These are phyloP conservation scores for Dothideomycetidae sp. DNA, from an alignment of 2,329 filamentous ascomycete genomes.

Conservation along the genomic window DNA sequence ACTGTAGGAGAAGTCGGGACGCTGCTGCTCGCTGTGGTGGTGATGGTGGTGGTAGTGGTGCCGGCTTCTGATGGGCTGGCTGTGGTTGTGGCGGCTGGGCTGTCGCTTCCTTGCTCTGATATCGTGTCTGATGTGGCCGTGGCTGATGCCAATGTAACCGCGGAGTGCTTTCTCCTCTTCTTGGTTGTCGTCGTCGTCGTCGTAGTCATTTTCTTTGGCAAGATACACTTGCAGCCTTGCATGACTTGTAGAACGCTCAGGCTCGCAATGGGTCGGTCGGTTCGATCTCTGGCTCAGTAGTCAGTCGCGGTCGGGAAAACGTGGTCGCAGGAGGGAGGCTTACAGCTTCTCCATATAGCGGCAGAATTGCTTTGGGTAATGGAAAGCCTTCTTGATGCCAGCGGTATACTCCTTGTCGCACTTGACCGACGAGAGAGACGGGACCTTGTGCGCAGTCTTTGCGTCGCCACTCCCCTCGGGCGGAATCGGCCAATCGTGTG, in stretches of 20 bases:
- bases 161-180: not conserved
- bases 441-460: not conserved
- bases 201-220: not conserved
- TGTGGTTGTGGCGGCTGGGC: conserved; percentile 1
- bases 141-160: not conserved
- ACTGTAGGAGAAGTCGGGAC: too few relatives aligned
- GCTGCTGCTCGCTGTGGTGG: too few relatives aligned
- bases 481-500: not conserved
- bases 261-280: too few relatives aligned
- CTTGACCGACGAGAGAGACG: not conserved
- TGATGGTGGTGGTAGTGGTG: conserved; percentile 1
- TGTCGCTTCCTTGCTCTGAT: conserved; percentile 1
- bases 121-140: not conserved
- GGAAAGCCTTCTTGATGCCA: not conserved
- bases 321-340: not conserved
- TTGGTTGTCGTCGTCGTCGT: not conserved
- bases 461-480: not conserved
- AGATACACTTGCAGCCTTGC: too few relatives aligned
- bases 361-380: not conserved
- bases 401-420: not conserved
- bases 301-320: not conserved
- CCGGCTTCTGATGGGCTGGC: not conserved
- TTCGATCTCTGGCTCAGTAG: not conserved
- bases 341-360: not conserved
- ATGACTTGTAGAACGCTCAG: too few relatives aligned